phyloP scores from a whole-genome alignment of 2,329 filamentous ascomycete species.

The Pezicula carpinea region DNA sequence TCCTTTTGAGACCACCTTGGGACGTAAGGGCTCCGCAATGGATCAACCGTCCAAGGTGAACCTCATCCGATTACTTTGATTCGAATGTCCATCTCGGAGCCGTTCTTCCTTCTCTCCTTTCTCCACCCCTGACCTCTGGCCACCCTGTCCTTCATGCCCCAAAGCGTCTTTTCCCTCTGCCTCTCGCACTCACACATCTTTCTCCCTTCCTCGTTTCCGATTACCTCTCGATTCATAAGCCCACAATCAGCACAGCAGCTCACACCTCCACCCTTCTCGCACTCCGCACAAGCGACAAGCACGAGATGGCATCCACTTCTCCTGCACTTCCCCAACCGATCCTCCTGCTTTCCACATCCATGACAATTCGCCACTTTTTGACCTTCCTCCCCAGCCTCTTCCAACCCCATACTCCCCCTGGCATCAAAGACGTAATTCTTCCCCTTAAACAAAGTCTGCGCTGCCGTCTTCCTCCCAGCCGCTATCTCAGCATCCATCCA shows the following conservation, averaged over 20 bases:
- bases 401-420: constrained; percentile 23
- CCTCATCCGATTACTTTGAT: constrained; percentile 9
- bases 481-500: constrained; percentile 30
- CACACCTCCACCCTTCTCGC: constrained; percentile 15
- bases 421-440: constrained; percentile 31
- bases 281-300: constrained; percentile 25
- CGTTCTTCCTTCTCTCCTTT: constrained; percentile 6
- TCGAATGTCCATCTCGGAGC: constrained; percentile 12
- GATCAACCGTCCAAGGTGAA: neutral
- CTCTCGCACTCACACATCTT: constrained; percentile 26
- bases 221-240: constrained; percentile 10
- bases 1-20: too few relatives aligned
- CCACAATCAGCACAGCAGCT: constrained; percentile 26
- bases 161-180: constrained; percentile 24
- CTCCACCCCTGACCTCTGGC: constrained; percentile 14
- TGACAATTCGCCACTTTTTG: constrained; percentile 27
- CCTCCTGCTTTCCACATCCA: constrained; percentile 16
- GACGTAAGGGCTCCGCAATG: too few relatives aligned
- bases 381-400: neutral
- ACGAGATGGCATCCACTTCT: constrained; percentile 26
- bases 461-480: constrained; percentile 18
- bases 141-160: constrained; percentile 18
- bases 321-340: constrained; percentile 27
- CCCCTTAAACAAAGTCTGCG: constrained; percentile 26
- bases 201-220: constrained; percentile 9